Conservation (phyloP, 768 basidiomycete species). For the Pulveroboletus sp. region DNA sequence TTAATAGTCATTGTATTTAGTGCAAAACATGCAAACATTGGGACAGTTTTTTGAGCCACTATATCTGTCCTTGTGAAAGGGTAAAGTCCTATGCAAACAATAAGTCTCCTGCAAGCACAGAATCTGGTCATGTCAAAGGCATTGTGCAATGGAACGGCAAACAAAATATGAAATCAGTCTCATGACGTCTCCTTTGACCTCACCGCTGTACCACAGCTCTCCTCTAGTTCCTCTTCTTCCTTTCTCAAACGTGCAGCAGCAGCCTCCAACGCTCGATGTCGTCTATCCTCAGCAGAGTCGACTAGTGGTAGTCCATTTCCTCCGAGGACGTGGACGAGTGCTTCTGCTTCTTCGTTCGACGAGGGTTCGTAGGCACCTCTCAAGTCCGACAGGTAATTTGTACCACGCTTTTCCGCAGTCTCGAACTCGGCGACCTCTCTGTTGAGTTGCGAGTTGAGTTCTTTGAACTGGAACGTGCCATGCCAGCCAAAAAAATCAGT, state of each 20-base stretch:
- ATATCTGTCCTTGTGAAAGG: no score
- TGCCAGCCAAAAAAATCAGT: neutral
- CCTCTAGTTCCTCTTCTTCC: conserved; percentile 69
- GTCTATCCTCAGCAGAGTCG: conserved; percentile 55
- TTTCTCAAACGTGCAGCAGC: conserved; percentile 53
- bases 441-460: conserved; percentile 69
- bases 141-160: neutral
- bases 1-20: no score
- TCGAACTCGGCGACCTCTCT: conserved; percentile 70
- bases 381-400: conserved; percentile 43
- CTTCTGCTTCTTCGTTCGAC: conserved; percentile 53
- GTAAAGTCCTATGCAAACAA: no score
- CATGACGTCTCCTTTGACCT: neutral
- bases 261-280: conserved; percentile 53
- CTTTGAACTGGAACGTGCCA: conserved; percentile 58
- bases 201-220: conserved; percentile 57
- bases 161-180: neutral
- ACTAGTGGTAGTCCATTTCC: conserved; percentile 29
- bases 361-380: conserved; percentile 47
- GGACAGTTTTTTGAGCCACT: no score
- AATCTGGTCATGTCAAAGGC: neutral
- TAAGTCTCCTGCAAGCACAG: no score
- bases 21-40: no score
- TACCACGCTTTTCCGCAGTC: conserved; percentile 43
- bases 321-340: conserved; percentile 50